phyloP scores from a whole-genome alignment of 768 basidiomycete genomes.

The Trametes punicea region DNA sequence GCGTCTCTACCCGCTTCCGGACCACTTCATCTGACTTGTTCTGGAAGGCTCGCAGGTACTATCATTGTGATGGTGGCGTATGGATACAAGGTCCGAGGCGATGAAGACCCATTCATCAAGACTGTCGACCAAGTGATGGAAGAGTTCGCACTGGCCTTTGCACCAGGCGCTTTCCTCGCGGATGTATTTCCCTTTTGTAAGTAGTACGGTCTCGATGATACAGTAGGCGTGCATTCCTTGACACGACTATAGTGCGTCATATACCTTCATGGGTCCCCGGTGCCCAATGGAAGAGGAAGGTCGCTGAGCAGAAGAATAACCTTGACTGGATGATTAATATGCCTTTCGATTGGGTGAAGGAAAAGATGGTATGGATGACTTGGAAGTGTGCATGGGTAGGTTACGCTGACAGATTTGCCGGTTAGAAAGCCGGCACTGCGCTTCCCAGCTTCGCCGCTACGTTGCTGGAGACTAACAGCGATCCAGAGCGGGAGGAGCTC shows the following conservation, averaged over 20 bases:
- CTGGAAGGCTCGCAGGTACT: slow-evolving; percentile 25
- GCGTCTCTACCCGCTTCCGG: slow-evolving; percentile 6
- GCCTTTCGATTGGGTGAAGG: slow-evolving; percentile 34
- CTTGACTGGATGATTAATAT: slow-evolving; percentile 18
- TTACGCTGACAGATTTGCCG: neutral
- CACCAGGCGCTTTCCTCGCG: slow-evolving; percentile 36
- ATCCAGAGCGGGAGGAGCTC: slow-evolving; percentile 7
- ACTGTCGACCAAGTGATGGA: slow-evolving; percentile 27
- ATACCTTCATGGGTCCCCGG: slow-evolving; percentile 42
- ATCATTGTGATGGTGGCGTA: slow-evolving; percentile 30
- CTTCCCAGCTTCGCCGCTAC: slow-evolving; percentile 21
- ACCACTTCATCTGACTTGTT: neutral
- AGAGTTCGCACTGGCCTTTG: slow-evolving; percentile 21
- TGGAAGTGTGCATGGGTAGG: too few relatives aligned
- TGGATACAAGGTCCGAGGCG: slow-evolving; percentile 27
- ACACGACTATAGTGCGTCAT: slow-evolving; percentile 28
- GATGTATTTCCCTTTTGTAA: slow-evolving; percentile 32
- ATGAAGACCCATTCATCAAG: slow-evolving; percentile 25
- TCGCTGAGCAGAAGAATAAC: slow-evolving; percentile 25
- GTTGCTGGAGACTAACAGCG: slow-evolving; percentile 12
- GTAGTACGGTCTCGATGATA: slow-evolving; percentile 3
- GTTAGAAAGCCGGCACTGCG: slow-evolving; percentile 20
- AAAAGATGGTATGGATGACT: slow-evolving; percentile 34
- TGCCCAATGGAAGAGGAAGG: slow-evolving; percentile 33
- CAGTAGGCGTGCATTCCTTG: neutral